These are phyloP conservation scores for Calonectria fujianensis DNA, from an alignment of 2,329 filamentous ascomycete species.

Conservation along the genomic window DNA sequence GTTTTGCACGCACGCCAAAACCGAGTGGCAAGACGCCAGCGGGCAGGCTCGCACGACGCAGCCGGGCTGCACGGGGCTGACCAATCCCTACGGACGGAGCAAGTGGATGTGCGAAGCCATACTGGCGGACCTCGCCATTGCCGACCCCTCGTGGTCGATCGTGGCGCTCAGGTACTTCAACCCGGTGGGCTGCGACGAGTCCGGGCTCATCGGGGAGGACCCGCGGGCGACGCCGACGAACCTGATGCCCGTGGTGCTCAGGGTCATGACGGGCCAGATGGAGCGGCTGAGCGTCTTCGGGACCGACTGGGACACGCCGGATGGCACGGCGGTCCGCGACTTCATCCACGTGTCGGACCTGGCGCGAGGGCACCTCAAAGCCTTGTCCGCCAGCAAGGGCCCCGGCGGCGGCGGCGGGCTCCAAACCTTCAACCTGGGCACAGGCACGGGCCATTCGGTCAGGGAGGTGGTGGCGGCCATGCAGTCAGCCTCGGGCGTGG, in stretches of 20 bases:
- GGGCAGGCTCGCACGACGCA: conserved; percentile 58
- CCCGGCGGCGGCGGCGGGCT: conserved; percentile 48
- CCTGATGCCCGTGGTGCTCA: conserved; percentile 77
- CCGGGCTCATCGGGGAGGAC: conserved; percentile 78
- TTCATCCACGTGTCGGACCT: conserved; percentile 81
- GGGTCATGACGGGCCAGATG: conserved; percentile 74
- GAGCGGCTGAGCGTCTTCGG: conserved; percentile 75
- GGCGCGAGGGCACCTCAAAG: conserved; percentile 77
- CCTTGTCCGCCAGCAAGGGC: conserved; percentile 62
- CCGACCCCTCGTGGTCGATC: conserved; percentile 77
- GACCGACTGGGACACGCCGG: conserved; percentile 77
- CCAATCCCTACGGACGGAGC: conserved; percentile 78
- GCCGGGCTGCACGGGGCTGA: conserved; percentile 70
- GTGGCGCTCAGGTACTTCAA: conserved; percentile 81
- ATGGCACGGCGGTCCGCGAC: conserved; percentile 79
- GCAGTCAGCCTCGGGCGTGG: conserved; percentile 59
- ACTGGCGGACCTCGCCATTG: conserved; percentile 74
- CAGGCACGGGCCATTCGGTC: conserved; percentile 65
- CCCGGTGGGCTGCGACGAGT: conserved; percentile 78
- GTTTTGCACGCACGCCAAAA: conserved; percentile 70
- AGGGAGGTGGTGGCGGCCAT: conserved; percentile 64
- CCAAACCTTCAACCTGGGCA: conserved; percentile 67
- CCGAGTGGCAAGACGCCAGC: conserved; percentile 53
- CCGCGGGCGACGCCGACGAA: conserved; percentile 77
- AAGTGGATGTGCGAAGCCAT: conserved; percentile 82